Evolutionary conservation across 768 basidiomycete species (phyloP).

Genomic region (Mycena chlorophos): DNA sequence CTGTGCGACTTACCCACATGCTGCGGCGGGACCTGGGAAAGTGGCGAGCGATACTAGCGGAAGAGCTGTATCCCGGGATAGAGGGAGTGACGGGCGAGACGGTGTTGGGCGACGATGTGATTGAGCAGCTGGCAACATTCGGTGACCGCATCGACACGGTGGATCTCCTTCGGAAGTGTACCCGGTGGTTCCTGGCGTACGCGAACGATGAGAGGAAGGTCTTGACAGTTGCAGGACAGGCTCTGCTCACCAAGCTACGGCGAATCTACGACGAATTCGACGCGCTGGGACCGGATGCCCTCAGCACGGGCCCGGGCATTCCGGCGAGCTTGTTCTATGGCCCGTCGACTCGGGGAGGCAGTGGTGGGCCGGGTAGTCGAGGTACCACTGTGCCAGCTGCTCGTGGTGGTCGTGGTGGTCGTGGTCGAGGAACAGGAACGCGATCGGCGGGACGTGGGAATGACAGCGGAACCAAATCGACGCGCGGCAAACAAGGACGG

Average conservation of each 20-base stretch:
- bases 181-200: slow-evolving; percentile 6
- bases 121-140: slow-evolving; percentile 12
- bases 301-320: neutral
- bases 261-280: neutral
- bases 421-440: neutral
- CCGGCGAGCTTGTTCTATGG: neutral
- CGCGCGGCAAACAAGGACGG: neutral
- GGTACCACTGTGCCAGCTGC: neutral
- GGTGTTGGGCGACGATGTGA: slow-evolving; percentile 3
- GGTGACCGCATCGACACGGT: slow-evolving; percentile 8
- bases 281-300: neutral
- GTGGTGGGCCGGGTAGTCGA: neutral
- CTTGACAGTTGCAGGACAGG: neutral
- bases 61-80: slow-evolving; percentile 10
- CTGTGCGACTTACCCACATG: neutral
- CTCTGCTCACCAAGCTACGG: neutral
- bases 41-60: slow-evolving; percentile 10
- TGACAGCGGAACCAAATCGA: neutral
- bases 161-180: neutral
- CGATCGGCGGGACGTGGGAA: neutral
- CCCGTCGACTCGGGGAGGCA: neutral
- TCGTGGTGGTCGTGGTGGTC: neutral
- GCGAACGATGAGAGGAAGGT: neutral
- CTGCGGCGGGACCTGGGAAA: slow-evolving; percentile 1
- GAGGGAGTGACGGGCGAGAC: slow-evolving; percentile 6